Conservation (phyloP, 441 rosid genomes). For the Syzygium malaccense region DNA sequence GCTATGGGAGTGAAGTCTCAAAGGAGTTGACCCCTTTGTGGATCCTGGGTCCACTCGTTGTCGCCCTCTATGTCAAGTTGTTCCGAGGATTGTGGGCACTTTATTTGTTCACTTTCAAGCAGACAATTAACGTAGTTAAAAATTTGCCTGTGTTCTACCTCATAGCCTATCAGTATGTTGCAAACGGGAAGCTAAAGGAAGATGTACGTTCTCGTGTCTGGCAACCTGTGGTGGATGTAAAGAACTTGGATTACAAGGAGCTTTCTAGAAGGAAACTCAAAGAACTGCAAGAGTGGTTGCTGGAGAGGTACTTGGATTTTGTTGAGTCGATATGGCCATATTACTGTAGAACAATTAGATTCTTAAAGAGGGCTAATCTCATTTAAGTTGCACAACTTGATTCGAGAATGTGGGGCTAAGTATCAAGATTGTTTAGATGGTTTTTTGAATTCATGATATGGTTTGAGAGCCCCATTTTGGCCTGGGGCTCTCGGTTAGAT, state of each 20-base stretch:
- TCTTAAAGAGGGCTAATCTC: constrained; percentile 84
- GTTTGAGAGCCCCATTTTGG: neutral
- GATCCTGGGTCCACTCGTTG: constrained; percentile 70
- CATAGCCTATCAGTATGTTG: constrained; percentile 40
- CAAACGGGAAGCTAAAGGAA: constrained; percentile 62
- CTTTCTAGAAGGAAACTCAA: constrained; percentile 43
- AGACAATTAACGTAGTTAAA: constrained; percentile 41
- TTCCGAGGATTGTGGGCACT: constrained; percentile 60
- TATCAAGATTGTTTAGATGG: neutral
- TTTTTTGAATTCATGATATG: neutral
- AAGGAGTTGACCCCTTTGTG: constrained; percentile 81
- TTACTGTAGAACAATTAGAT: constrained; percentile 90
- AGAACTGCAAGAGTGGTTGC: constrained; percentile 53
- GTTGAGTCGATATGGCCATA: constrained; percentile 91
- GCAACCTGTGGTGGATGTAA: constrained; percentile 51
- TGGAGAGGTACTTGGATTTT: constrained; percentile 71
- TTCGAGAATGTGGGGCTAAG: neutral
- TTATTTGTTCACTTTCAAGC: constrained; percentile 73
- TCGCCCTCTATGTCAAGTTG: constrained; percentile 65
- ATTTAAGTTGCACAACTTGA: constrained; percentile 21
- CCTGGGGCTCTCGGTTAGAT: neutral
- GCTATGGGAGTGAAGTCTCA: constrained; percentile 66
- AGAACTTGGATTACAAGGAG: constrained; percentile 63
- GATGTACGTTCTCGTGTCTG: constrained; percentile 32
- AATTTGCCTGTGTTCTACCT: constrained; percentile 51